Base-by-base conservation (phyloP, 1,284 basidiomycete genomes). In the Boletus semigastroideus region DNA sequence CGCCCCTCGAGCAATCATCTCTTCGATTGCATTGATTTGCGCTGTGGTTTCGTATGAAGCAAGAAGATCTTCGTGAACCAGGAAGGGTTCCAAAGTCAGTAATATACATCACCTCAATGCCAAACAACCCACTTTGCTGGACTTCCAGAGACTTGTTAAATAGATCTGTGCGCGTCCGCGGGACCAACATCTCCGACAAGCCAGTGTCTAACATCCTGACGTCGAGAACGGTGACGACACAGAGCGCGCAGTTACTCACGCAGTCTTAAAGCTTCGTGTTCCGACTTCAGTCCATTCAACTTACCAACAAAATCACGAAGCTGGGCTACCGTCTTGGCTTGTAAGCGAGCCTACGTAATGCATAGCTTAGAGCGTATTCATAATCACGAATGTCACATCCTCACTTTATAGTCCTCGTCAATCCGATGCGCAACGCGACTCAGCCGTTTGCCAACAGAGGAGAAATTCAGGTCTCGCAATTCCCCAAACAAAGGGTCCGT, bases 261-360 rank as follows among this genome's bases (percentile, higher is more conserved):
- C 49, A 98, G 74, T 51, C 90, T 79, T 55, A 99, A 72, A 37
- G 88, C 84, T 64, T 95, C 90, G 63, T 98, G 94, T 63, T 98
- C 94, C 22, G 80, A 84, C 72, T 98, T 92, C 57, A 99, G 74
- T 1, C 92, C 92, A 34, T 94, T 92, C 2, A 99, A 77, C 65
- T 92, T 93, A 14, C 94, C 93, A 9, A 99, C 96, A 71, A 99
- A 98, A 64, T 96, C 93, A 54, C 89, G 84, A 64, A 99, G 79
- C 70, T 99, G 92, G 5, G 89, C 83, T 25, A 97, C 91, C 6
- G 93, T 95, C 72, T 93, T 92, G n/a, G 91, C 88, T 67, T 89
- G 80, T 54, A 90, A 80, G 40, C 86, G 77, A 51, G 80, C 80
- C 84, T 87, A 58, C 68, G 20, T 44, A 12, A 41, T 20, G n/a